These are phyloP conservation scores for Plasmodium inui DNA, from an alignment of 169 alveolate genomes.

Conservation along the genomic window DNA sequence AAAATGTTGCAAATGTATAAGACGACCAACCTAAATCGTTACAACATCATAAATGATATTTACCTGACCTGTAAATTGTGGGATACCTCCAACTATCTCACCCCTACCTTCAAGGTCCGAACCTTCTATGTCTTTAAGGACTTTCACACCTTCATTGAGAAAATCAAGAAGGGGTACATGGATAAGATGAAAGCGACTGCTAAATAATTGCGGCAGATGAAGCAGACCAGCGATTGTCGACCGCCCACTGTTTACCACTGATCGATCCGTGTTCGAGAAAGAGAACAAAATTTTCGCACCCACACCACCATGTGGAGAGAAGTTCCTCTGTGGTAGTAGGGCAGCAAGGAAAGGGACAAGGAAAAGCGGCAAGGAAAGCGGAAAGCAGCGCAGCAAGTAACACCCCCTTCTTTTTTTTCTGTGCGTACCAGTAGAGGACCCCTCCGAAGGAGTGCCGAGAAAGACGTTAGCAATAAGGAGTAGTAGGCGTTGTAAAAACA, in stretches of 20 bases:
- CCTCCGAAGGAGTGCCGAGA: neutral
- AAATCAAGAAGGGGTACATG: neutral
- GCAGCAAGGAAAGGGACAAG: too few species aligned
- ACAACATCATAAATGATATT: constrained; percentile 18
- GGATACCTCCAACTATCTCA: constrained; percentile 41
- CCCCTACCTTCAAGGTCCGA: constrained; percentile 41
- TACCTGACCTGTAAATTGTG: constrained; percentile 27
- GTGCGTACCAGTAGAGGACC: neutral
- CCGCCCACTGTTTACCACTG: too few species aligned
- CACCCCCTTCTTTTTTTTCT: neutral
- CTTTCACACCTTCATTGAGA: constrained; percentile 13
- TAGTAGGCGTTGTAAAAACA: too few species aligned
- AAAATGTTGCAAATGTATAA: constrained; percentile 38
- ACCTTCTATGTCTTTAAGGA: constrained; percentile 36
- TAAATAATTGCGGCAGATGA: neutral
- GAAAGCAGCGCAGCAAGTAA: too few species aligned
- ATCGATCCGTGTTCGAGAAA: too few species aligned
- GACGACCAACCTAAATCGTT: constrained; percentile 23
- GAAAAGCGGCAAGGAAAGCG: too few species aligned
- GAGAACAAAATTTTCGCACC: too few species aligned
- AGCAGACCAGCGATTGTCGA: too few species aligned
- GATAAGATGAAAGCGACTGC: neutral
- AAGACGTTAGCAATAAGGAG: neutral
- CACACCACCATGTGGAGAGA: too few species aligned
- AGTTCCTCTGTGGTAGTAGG: too few species aligned